Evolutionary conservation across 106 monocot genomes (phyloP).

Genomic region (Alisma plantagoaquatica): DNA sequence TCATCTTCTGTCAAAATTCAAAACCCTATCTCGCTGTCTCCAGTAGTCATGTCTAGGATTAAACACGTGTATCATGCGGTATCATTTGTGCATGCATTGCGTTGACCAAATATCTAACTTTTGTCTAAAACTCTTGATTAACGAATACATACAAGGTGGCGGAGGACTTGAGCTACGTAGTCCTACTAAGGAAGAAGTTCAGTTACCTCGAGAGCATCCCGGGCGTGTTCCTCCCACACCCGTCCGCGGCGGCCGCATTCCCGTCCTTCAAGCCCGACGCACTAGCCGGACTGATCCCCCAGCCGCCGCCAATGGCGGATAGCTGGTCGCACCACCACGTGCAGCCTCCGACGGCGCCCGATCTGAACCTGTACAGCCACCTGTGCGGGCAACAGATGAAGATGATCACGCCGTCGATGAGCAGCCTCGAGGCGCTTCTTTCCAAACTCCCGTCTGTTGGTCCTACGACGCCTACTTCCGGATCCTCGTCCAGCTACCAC

Average conservation of each 20-base stretch:
- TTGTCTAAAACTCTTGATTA: constrained; percentile 2
- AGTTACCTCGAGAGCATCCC: constrained; percentile 94
- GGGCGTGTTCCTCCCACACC: constrained; percentile 90
- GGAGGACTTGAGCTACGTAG: constrained; percentile 79
- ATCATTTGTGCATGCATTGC: background rate
- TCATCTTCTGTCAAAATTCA: too few relatives aligned
- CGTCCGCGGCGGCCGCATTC: constrained; percentile 52
- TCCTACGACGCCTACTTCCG: constrained; percentile 5
- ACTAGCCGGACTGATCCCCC: background rate
- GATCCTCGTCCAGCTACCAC: background rate
- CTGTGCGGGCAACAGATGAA: too few relatives aligned
- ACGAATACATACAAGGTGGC: constrained; percentile 30
- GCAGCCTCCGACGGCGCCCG: constrained; percentile 1
- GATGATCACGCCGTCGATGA: constrained; percentile 87
- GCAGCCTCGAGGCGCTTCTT: constrained; percentile 86
- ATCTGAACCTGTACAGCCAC: constrained; percentile 32
- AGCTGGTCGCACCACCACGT: constrained; percentile 9
- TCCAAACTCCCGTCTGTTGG: constrained; percentile 85
- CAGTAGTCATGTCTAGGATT: background rate
- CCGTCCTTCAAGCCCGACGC: constrained; percentile 20
- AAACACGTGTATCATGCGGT: background rate
- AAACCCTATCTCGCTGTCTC: too few relatives aligned
- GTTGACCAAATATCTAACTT: background rate
- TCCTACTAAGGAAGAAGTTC: constrained; percentile 80
- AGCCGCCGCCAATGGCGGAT: background rate